These are phyloP conservation scores for Suillus subluteus DNA, from an alignment of 768 basidiomycete genomes.

Conservation along the genomic window DNA sequence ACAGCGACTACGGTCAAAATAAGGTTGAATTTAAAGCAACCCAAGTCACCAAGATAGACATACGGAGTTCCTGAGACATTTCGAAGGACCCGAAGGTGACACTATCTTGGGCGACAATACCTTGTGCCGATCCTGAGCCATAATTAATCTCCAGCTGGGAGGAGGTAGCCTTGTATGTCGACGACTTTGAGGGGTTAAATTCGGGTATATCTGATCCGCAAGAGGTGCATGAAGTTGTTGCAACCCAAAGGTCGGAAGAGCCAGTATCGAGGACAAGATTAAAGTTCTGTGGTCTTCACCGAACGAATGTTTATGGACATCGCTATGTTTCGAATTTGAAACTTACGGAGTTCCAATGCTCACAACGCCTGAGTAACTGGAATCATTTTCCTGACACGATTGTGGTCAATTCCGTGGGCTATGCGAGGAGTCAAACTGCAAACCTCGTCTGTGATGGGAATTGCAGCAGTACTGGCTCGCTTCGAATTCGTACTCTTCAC, in stretches of 20 bases:
- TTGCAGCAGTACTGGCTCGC: constrained; percentile 37
- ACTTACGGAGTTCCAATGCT: constrained; percentile 68
- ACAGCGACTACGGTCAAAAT: constrained; percentile 55
- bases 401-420: neutral
- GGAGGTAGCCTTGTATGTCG: constrained; percentile 34
- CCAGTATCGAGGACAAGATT: constrained; percentile 90
- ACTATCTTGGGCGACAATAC: constrained; percentile 58
- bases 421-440: constrained; percentile 11
- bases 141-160: constrained; percentile 51
- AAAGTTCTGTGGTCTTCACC: constrained; percentile 63
- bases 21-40: neutral
- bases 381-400: constrained; percentile 48
- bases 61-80: constrained; percentile 60
- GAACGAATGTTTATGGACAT: neutral
- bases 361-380: constrained; percentile 60
- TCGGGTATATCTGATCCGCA: constrained; percentile 47
- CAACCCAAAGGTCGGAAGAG: constrained; percentile 90
- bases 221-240: constrained; percentile 47
- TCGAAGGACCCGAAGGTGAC: constrained; percentile 69
- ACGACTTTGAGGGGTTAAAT: constrained; percentile 49
- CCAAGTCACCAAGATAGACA: constrained; percentile 25
- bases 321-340: neutral
- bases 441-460: constrained; percentile 58
- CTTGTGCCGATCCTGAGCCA: constrained; percentile 70
- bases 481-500: constrained; percentile 11